These are phyloP conservation scores for Pseudocercospora fuligena DNA, from an alignment of 2,329 filamentous ascomycete species.

Conservation along the genomic window DNA sequence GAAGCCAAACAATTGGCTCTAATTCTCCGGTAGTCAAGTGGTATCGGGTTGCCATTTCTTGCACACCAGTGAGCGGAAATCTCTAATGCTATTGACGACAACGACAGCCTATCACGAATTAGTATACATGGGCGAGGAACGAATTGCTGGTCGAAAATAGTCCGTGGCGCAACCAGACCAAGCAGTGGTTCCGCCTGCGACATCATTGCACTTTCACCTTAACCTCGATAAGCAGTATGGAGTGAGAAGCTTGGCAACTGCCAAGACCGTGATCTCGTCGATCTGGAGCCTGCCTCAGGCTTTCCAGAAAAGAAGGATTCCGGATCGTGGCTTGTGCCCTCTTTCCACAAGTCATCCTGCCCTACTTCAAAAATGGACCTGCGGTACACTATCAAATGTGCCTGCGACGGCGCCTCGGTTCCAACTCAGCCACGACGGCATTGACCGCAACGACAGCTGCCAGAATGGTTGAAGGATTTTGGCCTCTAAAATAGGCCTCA, in stretches of 20 bases:
- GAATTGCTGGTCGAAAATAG: too few relatives aligned
- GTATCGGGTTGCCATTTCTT: neutral
- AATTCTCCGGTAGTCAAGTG: neutral
- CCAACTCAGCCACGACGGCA: neutral
- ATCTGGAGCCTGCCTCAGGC: neutral
- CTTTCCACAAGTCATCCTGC: neutral
- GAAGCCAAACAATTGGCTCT: neutral
- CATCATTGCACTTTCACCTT: neutral
- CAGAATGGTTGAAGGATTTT: too few relatives aligned
- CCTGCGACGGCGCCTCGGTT: neutral
- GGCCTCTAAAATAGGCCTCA: too few relatives aligned
- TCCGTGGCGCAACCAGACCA: too few relatives aligned
- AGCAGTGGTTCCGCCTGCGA: too few relatives aligned
- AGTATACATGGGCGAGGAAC: too few relatives aligned
- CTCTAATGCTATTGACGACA: too few relatives aligned
- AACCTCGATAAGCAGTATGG: neutral
- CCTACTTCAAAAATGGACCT: neutral
- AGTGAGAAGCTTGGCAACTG: neutral
- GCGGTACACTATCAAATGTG: neutral
- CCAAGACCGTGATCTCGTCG: neutral
- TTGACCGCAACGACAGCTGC: neutral
- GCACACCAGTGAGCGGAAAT: too few relatives aligned
- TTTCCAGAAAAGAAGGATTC: neutral
- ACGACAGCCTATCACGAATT: too few relatives aligned
- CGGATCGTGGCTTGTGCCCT: neutral